phyloP scores from a whole-genome alignment of 2,329 filamentous ascomycete species.

The Curvularia sp. region DNA sequence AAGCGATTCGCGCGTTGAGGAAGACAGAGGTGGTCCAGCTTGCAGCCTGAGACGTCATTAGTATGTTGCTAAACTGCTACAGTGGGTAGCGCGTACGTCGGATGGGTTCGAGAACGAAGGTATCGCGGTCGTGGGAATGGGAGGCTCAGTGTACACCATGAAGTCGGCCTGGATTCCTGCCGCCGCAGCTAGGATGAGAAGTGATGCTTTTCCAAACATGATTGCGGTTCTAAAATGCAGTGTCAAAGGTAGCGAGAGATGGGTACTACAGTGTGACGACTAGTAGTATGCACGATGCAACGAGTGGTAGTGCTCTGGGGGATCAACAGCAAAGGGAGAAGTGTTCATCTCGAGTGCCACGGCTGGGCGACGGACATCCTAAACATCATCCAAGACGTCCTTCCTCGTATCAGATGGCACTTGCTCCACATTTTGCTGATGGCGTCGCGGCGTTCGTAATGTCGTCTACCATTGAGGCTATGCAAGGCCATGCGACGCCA shows the following conservation, averaged over 20 bases:
- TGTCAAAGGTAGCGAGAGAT: slow-evolving; percentile 2
- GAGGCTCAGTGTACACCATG: slow-evolving; percentile 42
- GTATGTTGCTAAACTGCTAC: not conserved
- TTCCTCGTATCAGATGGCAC: slow-evolving; percentile 21
- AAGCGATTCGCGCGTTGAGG: slow-evolving; percentile 36
- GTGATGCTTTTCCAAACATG: slow-evolving; percentile 24
- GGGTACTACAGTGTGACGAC: not conserved
- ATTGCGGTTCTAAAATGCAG: slow-evolving; percentile 1
- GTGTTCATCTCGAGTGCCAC: not conserved
- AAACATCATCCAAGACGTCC: slow-evolving; percentile 13
- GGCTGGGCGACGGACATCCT: slow-evolving; percentile 7
- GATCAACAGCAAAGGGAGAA: not conserved
- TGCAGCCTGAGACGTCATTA: slow-evolving; percentile 27
- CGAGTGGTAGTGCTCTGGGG: slow-evolving; percentile 1
- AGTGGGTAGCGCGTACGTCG: slow-evolving; percentile 24
- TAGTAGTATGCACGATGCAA: not conserved
- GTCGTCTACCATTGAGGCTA: slow-evolving; percentile 11
- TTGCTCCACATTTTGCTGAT: slow-evolving; percentile 22
- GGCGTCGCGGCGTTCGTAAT: slow-evolving; percentile 5
- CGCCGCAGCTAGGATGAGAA: slow-evolving; percentile 26
- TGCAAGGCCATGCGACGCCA: slow-evolving; percentile 7
- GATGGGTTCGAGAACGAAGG: slow-evolving; percentile 33
- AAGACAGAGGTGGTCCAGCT: slow-evolving; percentile 40
- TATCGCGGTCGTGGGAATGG: slow-evolving; percentile 38
- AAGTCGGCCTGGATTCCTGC: slow-evolving; percentile 36